Percentiles rank a stretch among this genome's conserved stretches.
phyloP scores from a whole-genome alignment of 2,329 filamentous ascomycete species.

The Bipolaris zeicola region DNA sequence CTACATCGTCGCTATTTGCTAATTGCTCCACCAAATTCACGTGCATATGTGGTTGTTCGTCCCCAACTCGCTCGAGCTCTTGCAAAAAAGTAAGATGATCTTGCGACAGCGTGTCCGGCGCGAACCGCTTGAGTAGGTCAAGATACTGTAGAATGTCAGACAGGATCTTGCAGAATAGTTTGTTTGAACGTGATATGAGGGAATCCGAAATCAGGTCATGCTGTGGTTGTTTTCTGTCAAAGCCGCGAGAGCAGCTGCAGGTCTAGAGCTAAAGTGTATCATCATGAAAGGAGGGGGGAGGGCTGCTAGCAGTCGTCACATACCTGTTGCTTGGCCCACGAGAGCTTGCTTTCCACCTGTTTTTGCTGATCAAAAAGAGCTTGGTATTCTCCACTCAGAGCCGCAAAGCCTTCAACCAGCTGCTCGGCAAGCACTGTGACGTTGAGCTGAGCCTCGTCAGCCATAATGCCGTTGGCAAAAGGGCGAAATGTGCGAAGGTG shows the following conservation, averaged over 20 bases:
- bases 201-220: slow-evolving; percentile 46
- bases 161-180: background rate
- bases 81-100: slow-evolving; percentile 49
- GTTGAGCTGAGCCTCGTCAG: slow-evolving; percentile 28
- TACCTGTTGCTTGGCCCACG: slow-evolving; percentile 57
- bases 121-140: slow-evolving; percentile 48
- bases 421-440: slow-evolving; percentile 47
- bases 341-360: slow-evolving; percentile 55
- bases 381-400: slow-evolving; percentile 55
- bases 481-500: slow-evolving; percentile 9
- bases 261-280: slow-evolving; percentile 59
- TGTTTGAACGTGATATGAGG: slow-evolving; percentile 3
- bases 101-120: slow-evolving; percentile 46
- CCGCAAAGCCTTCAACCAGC: slow-evolving; percentile 55
- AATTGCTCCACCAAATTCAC: slow-evolving; percentile 45
- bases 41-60: slow-evolving; percentile 32
- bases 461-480: slow-evolving; percentile 31
- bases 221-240: slow-evolving; percentile 54
- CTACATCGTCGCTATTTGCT: slow-evolving; percentile 42
- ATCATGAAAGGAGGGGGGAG: slow-evolving; percentile 44
- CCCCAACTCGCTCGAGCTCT: slow-evolving; percentile 45
- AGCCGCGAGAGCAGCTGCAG: slow-evolving; percentile 54
- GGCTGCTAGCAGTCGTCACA: slow-evolving; percentile 19
- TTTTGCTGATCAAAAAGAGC: slow-evolving; percentile 52
- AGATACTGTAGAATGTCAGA: slow-evolving; percentile 45